Conservation (phyloP, 257 asterid genomes). For the Solanum pinnatisectum region DNA sequence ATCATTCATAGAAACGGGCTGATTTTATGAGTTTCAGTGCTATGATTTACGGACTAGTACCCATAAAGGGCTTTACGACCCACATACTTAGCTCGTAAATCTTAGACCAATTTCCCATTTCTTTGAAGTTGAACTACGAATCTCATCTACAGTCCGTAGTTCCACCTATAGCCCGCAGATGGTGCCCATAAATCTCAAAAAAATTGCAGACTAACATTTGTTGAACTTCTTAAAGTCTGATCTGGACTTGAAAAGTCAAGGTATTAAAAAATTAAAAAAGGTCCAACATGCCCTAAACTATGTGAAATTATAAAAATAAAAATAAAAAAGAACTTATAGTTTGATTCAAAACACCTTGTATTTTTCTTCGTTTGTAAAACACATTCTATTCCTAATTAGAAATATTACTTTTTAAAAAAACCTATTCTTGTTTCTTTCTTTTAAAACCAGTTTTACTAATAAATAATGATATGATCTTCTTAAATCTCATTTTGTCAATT, state of each 20-base stretch:
- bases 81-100: neutral
- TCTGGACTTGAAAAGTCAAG: neutral
- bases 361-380: neutral
- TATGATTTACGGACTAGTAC: neutral
- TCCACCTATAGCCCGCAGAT: too few relatives aligned
- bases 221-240: neutral
- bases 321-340: neutral
- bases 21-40: neutral
- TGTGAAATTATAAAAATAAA: neutral
- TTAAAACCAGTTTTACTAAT: too few relatives aligned
- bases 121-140: too few relatives aligned
- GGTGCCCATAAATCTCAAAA: neutral
- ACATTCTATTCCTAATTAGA: neutral
- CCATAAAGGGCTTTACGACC: neutral
- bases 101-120: too few relatives aligned
- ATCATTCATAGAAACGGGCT: neutral
- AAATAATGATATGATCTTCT: neutral
- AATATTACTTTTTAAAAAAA: too few relatives aligned
- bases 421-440: neutral
- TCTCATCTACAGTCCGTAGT: too few relatives aligned
- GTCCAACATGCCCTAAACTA: neutral
- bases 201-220: accelerated
- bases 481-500: neutral
- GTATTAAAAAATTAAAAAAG: too few relatives aligned
- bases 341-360: neutral